Evolutionary conservation across 2,329 filamentous ascomycete species (phyloP).

Genomic region (Pseudogymnoascus sp.): DNA sequence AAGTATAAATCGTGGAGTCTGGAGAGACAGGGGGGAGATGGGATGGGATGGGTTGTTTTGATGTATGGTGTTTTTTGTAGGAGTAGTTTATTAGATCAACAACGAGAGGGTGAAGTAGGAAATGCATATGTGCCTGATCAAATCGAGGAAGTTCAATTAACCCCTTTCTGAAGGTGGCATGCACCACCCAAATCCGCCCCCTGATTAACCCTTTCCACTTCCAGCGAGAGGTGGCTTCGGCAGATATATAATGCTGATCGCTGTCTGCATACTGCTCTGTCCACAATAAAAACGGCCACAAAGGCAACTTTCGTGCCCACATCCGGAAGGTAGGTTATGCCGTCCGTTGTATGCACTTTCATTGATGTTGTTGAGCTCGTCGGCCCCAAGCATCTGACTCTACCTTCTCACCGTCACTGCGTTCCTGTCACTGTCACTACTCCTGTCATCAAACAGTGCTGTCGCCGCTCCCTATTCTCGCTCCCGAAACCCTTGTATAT

Average conservation of each 20-base stretch:
- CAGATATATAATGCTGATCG: background rate
- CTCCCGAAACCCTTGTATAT: too few relatives aligned
- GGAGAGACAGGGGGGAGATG: background rate
- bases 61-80: background rate
- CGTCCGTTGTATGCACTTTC: background rate
- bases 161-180: background rate
- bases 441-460: background rate
- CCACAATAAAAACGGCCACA: background rate
- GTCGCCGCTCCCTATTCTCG: too few relatives aligned
- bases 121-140: background rate
- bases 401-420: background rate
- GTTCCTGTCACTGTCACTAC: background rate
- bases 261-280: background rate
- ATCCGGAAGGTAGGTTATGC: background rate
- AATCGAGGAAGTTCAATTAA: background rate
- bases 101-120: background rate
- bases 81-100: background rate
- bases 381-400: background rate
- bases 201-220: background rate
- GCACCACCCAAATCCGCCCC: background rate
- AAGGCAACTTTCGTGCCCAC: background rate
- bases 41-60: background rate
- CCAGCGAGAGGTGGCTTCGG: background rate
- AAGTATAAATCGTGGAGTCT: too few relatives aligned
- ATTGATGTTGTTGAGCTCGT: background rate